Conservation (phyloP, 257 asterid genomes). For the Lavandula angustifolia region DNA sequence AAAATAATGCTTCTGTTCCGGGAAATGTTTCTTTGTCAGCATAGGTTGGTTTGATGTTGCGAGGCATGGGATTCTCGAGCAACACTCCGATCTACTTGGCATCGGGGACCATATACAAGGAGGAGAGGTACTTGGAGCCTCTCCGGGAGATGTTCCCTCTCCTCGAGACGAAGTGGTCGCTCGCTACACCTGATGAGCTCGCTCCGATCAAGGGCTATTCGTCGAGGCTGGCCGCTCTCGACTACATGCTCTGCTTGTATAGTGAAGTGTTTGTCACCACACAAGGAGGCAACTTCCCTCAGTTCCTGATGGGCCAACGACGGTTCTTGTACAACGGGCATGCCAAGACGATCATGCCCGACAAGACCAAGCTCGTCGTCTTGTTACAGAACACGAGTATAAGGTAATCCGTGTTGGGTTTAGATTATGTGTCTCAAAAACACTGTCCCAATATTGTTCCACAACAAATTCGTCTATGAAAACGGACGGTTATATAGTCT, state of each 20-base stretch:
- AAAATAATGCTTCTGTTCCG: constrained; percentile 37
- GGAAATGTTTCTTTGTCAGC: constrained; percentile 66
- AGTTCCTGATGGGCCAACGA: constrained; percentile 87
- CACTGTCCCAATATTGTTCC: no score
- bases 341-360: constrained; percentile 82
- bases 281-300: constrained; percentile 95
- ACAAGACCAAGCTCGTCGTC: constrained; percentile 70
- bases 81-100: constrained; percentile 77
- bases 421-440: no score
- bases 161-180: constrained; percentile 72
- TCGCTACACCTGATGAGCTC: constrained; percentile 71
- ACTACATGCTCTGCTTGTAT: constrained; percentile 73
- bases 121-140: constrained; percentile 62
- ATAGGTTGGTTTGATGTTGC: constrained; percentile 95
- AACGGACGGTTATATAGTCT: no score
- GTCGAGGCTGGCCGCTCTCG: constrained; percentile 85
- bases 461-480: no score
- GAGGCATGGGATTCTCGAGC: constrained; percentile 92
- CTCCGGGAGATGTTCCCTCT: constrained; percentile 79
- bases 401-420: no score
- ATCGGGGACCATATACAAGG: constrained; percentile 71
- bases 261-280: constrained; percentile 94
- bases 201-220: constrained; percentile 68
- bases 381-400: constrained; percentile 62
- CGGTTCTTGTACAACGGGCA: constrained; percentile 80